Conservation (phyloP, 345 rosid genomes). For the Gossypium stocksii region DNA sequence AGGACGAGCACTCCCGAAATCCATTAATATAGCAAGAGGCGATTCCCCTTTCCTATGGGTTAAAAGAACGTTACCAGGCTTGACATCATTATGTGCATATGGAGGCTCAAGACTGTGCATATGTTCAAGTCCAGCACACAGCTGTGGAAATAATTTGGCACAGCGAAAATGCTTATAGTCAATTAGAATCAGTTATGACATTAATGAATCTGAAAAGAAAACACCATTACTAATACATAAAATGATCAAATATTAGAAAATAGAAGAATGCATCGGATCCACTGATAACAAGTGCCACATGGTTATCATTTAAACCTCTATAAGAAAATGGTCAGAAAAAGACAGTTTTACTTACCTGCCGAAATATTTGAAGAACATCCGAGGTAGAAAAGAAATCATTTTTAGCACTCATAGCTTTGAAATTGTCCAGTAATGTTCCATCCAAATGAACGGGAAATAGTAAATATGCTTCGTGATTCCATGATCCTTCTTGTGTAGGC, state of each 20-base stretch:
- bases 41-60: slow-evolving; percentile 71
- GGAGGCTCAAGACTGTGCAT: slow-evolving; percentile 94
- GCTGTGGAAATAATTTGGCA: slow-evolving; percentile 41
- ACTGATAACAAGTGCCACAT: background rate
- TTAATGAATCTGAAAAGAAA: background rate
- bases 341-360: slow-evolving; percentile 50
- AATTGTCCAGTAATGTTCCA: slow-evolving; percentile 89
- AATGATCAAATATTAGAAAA: background rate
- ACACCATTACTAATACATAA: background rate
- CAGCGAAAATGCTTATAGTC: slow-evolving; percentile 11
- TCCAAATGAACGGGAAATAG: slow-evolving; percentile 96
- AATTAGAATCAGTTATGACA: background rate
- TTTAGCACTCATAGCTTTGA: slow-evolving; percentile 67
- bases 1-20: slow-evolving; percentile 92
- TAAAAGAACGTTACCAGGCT: slow-evolving; percentile 90
- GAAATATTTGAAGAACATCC: slow-evolving; percentile 86
- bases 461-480: slow-evolving; percentile 93
- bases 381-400: slow-evolving; percentile 76
- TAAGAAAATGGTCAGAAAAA: background rate
- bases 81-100: slow-evolving; percentile 98
- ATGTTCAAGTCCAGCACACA: slow-evolving; percentile 94
- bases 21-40: slow-evolving; percentile 95
- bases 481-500: slow-evolving; percentile 70
- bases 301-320: background rate
- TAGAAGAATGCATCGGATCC: background rate